Percentiles rank a stretch among this genome's conserved stretches.
These are phyloP conservation scores for Metschnikowia lunata DNA, from an alignment of 805 yeast genomes.

Conservation along the genomic window DNA sequence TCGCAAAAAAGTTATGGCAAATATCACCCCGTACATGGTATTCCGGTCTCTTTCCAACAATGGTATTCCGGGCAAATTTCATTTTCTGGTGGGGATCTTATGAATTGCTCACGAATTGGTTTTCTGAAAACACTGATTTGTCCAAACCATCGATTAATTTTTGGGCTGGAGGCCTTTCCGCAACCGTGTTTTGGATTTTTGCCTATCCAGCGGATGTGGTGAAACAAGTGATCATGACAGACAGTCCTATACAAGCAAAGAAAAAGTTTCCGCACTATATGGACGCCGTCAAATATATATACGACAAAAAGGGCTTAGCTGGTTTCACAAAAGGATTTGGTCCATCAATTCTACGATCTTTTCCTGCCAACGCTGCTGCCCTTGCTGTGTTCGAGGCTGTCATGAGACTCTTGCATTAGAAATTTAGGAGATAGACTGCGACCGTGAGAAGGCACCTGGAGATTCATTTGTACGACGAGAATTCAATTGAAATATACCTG, in stretches of 20 bases:
- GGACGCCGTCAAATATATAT: conserved; percentile 67
- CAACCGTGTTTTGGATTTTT: conserved; percentile 81
- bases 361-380: conserved; percentile 94
- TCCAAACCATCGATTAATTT: conserved; percentile 72
- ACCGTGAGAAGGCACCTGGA: too few relatives aligned
- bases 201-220: conserved; percentile 90
- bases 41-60: conserved; percentile 78
- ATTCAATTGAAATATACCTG: too few relatives aligned
- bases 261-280: conserved; percentile 70
- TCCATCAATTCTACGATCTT: conserved; percentile 75
- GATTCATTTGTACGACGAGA: too few relatives aligned
- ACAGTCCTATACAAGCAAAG: conserved; percentile 52
- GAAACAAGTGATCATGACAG: conserved; percentile 81
- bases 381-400: conserved; percentile 83
- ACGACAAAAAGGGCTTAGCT: conserved; percentile 49
- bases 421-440: neutral
- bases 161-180: conserved; percentile 89
- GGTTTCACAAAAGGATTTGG: conserved; percentile 81
- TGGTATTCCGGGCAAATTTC: conserved; percentile 83
- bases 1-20: conserved; percentile 53
- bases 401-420: conserved; percentile 48
- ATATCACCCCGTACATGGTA: conserved; percentile 58
- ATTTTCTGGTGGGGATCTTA: conserved; percentile 94
- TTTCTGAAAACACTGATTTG: conserved; percentile 59
- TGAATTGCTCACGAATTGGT: conserved; percentile 68